Base-by-base conservation (phyloP, 2,329 filamentous ascomycete species). In the Aspergillus udagawae region DNA sequence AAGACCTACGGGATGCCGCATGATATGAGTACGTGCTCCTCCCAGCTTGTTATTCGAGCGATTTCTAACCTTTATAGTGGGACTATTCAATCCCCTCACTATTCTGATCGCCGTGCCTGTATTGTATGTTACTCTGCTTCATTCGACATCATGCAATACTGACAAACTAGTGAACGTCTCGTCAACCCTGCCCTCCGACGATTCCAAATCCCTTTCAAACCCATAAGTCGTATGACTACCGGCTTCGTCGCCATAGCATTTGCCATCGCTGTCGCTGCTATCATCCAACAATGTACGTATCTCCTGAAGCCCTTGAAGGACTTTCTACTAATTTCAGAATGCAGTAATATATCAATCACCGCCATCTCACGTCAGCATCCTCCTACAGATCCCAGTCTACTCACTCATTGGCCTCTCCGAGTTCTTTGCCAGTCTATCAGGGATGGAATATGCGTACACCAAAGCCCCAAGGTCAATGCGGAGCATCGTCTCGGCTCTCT, bases 401-500 rank as follows among this genome's bases (percentile, higher is more conserved):
- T 28, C 25, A 1, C 32, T 57, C 17, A 57, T 54, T 5, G 51
- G 51, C 0, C 23, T 54, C 3, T 20, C 55, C 17, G 51, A 57
- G 20, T 27, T 54, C 4, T 35, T 57, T 2, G 32, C 51, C n/a
- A 42, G 29, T 20, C n/a, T 49, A 21, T 53, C 55, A 4, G 55
- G 51, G 4, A 49, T 53, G 51, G 55, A 57, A 47, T 57, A 57
- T 1, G 55, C 55, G 0, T 57, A 54, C 38, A 57, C 55, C 28
- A 57, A 55, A 53, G 60, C 50, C 10, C 60, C 50, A 1, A 17
- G 38, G 28, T 51, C 51, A 17, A 63, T 63, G 60, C 53, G 55
- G 35, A 56, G 58, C 48, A 57, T 68, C 52, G 63, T 67, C 54
- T 62, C 64, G 57, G 60, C 65, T 51, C 55, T 67, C 49, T 66